Evolutionary conservation across 805 yeast genomes (phyloP).

Genomic region (Cyberlindnera sargentensis): DNA sequence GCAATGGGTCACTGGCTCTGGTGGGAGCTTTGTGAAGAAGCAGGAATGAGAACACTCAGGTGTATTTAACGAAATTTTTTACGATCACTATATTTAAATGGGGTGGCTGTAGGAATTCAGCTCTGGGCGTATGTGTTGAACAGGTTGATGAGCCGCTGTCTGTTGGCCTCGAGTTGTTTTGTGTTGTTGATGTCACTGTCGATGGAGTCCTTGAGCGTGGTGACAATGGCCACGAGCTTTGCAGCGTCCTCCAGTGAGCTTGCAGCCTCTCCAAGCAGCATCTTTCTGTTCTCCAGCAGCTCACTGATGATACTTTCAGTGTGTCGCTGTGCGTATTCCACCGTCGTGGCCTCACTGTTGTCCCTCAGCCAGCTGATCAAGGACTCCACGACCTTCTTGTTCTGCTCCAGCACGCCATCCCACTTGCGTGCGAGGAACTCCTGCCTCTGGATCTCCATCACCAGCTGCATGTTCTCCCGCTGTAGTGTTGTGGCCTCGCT

Average conservation of each 20-base stretch:
- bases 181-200: no score
- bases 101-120: no score
- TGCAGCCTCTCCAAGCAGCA: neutral
- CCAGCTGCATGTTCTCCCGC: constrained; percentile 21
- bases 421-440: constrained; percentile 24
- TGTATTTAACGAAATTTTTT: no score
- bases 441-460: constrained; percentile 28
- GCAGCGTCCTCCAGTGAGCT: neutral
- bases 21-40: no score
- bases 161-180: no score
- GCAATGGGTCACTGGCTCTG: neutral
- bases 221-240: neutral
- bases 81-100: no score
- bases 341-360: neutral
- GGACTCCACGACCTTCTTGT: constrained; percentile 22
- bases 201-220: no score
- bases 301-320: neutral
- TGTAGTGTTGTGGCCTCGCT: constrained; percentile 9
- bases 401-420: constrained; percentile 22
- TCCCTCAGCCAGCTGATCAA: constrained; percentile 7
- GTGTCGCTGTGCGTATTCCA: neutral
- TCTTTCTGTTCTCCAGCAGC: neutral
- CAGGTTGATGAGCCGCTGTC: no score
- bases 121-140: no score
- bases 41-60: no score